These are phyloP conservation scores for Fraxinus ornus DNA, from an alignment of 305 asterid species.

Conservation along the genomic window DNA sequence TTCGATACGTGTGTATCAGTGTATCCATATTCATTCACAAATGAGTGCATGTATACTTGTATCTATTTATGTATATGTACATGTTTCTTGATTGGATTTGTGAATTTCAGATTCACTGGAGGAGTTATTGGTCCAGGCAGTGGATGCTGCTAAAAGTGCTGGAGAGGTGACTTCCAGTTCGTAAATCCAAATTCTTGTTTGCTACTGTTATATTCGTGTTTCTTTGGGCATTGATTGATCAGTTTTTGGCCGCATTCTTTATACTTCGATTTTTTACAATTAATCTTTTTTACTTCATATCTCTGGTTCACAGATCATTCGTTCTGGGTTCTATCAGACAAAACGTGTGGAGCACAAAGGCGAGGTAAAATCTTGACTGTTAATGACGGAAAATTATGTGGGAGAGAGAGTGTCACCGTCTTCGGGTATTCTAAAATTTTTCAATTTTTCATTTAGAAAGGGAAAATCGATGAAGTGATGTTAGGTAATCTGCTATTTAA, in stretches of 20 bases:
- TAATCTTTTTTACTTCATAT: constrained; percentile 9
- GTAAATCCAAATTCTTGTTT: neutral
- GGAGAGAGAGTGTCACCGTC: neutral
- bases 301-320: constrained; percentile 60
- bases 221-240: constrained; percentile 4
- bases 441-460: neutral
- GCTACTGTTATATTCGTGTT: neutral
- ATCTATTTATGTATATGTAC: constrained; percentile 5
- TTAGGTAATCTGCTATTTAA: neutral
- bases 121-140: constrained; percentile 68
- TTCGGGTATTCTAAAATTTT: neutral
- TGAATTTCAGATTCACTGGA: constrained; percentile 54
- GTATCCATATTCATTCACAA: constrained; percentile 7
- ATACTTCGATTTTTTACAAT: constrained; percentile 12
- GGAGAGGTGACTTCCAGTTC: constrained; percentile 59
- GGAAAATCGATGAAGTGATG: neutral
- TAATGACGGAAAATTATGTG: constrained; percentile 2
- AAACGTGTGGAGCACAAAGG: constrained; percentile 94
- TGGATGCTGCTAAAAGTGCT: constrained; percentile 79
- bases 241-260: constrained; percentile 11
- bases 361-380: constrained; percentile 40
- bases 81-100: constrained; percentile 20
- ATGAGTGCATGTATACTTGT: neutral
- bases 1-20: neutral
- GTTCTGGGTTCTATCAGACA: constrained; percentile 63